These are phyloP conservation scores for Dactylonectria macrodidyma DNA, from an alignment of 2,329 filamentous ascomycete genomes.

Conservation along the genomic window DNA sequence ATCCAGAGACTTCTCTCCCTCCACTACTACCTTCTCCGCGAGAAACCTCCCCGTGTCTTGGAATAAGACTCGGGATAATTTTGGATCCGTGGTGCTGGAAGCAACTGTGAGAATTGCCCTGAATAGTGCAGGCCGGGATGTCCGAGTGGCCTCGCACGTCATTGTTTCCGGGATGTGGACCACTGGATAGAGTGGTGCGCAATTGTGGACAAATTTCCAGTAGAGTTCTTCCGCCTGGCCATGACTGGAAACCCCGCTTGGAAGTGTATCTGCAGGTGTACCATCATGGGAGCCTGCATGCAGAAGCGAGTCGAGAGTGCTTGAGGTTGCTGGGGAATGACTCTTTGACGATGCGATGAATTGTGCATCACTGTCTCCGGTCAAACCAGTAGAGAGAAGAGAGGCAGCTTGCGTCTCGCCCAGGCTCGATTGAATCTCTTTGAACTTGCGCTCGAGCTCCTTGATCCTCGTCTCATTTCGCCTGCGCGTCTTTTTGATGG, in stretches of 20 bases:
- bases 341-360: conserved; percentile 10
- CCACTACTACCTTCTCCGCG: conserved; percentile 30
- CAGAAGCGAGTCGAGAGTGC: background rate
- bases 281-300: background rate
- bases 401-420: background rate
- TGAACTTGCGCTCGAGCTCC: conserved; percentile 31
- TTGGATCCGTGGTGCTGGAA: conserved; percentile 22
- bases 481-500: conserved; percentile 26
- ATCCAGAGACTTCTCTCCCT: conserved; percentile 35
- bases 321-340: background rate
- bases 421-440: conserved; percentile 22
- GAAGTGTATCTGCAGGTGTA: conserved; percentile 16
- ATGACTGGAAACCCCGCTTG: conserved; percentile 18
- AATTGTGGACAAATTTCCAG: conserved; percentile 22
- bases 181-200: conserved; percentile 24
- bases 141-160: conserved; percentile 8
- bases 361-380: background rate
- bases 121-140: conserved; percentile 27
- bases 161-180: conserved; percentile 16
- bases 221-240: conserved; percentile 17
- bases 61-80: conserved; percentile 27
- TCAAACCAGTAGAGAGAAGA: background rate
- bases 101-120: conserved; percentile 26
- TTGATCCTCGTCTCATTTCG: conserved; percentile 33
- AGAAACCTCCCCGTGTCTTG: conserved; percentile 31